These are phyloP conservation scores for Triticum timopheevii DNA, from an alignment of 176 grass and related monocot species.

Conservation along the genomic window DNA sequence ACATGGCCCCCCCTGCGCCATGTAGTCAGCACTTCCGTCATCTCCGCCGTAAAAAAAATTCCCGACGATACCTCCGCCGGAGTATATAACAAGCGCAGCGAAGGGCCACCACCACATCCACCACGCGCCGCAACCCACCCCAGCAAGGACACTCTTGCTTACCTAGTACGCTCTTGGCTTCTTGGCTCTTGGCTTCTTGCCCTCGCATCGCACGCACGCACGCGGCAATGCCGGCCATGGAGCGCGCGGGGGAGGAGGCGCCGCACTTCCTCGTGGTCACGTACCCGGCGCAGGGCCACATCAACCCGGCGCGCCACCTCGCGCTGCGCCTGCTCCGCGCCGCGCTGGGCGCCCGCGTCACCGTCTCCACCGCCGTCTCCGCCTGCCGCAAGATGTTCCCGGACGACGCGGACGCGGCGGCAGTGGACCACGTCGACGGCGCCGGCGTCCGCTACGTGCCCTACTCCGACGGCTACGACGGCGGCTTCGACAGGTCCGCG, in stretches of 20 bases:
- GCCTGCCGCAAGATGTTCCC: slow-evolving; percentile 51
- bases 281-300: slow-evolving; percentile 56
- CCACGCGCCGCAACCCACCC: not conserved
- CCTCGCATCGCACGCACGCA: not conserved
- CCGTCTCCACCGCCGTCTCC: slow-evolving; percentile 53
- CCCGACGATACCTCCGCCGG: not conserved
- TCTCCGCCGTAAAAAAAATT: not conserved
- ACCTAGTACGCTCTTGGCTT: not conserved
- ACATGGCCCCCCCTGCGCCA: not conserved
- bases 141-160: not conserved
- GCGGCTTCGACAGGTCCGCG: slow-evolving; percentile 5
- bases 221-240: slow-evolving; percentile 25
- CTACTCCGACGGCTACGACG: slow-evolving; percentile 59
- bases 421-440: slow-evolving; percentile 12
- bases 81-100: not conserved
- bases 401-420: not conserved
- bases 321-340: slow-evolving; percentile 36
- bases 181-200: not conserved
- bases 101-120: not conserved
- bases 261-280: slow-evolving; percentile 55
- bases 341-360: slow-evolving; percentile 31
- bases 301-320: slow-evolving; percentile 63
- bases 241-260: not conserved
- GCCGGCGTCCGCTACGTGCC: slow-evolving; percentile 43
- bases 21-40: slow-evolving; percentile 35